phyloP scores from a whole-genome alignment of 139 green algal genomes.

The Choricystis sp. region DNA sequence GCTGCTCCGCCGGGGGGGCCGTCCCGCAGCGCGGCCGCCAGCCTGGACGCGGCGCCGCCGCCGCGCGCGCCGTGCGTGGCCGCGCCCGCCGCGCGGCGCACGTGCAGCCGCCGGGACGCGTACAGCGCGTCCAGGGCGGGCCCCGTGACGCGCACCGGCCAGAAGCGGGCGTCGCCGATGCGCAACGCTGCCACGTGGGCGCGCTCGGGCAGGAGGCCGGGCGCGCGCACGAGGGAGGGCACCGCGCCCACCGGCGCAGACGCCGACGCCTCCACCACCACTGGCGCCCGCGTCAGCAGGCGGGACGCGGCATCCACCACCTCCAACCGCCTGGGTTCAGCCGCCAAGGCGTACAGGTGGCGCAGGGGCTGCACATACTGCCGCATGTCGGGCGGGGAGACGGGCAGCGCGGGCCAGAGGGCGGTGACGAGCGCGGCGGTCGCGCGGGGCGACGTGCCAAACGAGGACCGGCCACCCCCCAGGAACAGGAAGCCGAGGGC shows the following conservation, averaged over 20 bases:
- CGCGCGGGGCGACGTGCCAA: conserved; percentile 44
- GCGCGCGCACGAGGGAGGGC: conserved; percentile 17
- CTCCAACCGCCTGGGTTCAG: conserved; percentile 50
- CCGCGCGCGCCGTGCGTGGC: no score
- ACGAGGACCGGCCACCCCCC: conserved; percentile 51
- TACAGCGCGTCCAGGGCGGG: conserved; percentile 15
- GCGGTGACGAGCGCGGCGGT: conserved; percentile 70
- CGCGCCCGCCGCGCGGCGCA: conserved; percentile 41
- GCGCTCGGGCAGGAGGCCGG: conserved; percentile 62
- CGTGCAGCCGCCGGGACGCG: conserved; percentile 28
- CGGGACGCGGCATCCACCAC: conserved; percentile 65
- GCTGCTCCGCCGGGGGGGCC: no score
- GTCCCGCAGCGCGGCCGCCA: not conserved
- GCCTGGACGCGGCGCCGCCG: not conserved
- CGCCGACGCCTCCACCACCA: not conserved
- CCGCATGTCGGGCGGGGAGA: conserved; percentile 61
- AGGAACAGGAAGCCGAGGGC: conserved; percentile 86
- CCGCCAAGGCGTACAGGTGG: conserved; percentile 86
- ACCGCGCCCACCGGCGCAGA: not conserved
- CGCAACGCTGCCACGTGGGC: conserved; percentile 9
- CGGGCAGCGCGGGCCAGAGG: conserved; percentile 69
- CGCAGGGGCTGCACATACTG: conserved; percentile 84
- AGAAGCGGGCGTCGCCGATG: conserved; percentile 12
- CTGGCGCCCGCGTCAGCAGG: conserved; percentile 7
- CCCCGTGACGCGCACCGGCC: conserved; percentile 23